Percentiles rank a stretch among this genome's conserved stretches.
Conservation (phyloP, 2,329 filamentous ascomycete species). For the Aspergillus quadricinctus region DNA sequence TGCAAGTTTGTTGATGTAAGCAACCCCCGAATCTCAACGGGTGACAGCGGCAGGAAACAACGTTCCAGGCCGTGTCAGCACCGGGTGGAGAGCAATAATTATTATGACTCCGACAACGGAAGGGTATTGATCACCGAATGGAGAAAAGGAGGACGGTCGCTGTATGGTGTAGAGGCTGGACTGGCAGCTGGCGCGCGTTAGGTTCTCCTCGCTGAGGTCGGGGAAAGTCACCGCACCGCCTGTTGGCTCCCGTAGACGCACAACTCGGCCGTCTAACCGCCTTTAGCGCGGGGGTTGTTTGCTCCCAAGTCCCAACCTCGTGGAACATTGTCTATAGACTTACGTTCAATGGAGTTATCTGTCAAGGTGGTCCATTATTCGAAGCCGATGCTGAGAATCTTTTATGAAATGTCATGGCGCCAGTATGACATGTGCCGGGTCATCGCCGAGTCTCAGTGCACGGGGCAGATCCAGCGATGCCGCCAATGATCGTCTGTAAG, state of each 20-base stretch:
- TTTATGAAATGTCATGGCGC: background rate
- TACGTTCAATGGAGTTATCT: background rate
- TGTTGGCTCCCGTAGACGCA: constrained; percentile 20
- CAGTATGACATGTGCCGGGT: background rate
- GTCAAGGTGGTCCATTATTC: background rate
- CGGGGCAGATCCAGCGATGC: background rate
- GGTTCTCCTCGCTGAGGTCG: constrained; percentile 14
- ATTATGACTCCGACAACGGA: constrained; percentile 2
- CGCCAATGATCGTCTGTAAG: background rate
- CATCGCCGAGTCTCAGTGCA: background rate
- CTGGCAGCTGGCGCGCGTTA: constrained; percentile 11
- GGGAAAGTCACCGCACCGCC: constrained; percentile 14
- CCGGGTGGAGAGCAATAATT: constrained; percentile 9
- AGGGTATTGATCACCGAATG: constrained; percentile 2
- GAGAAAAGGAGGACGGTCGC: constrained; percentile 2
- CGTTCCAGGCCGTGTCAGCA: constrained; percentile 20
- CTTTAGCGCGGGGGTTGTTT: constrained; percentile 19
- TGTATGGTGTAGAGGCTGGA: background rate
- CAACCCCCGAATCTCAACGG: constrained; percentile 11
- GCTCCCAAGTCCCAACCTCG: constrained; percentile 7
- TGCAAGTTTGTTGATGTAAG: constrained; percentile 18
- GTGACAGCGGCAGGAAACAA: constrained; percentile 20
- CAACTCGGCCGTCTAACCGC: constrained; percentile 16
- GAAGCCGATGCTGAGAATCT: background rate
- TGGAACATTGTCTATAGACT: background rate